Conservation (phyloP, 345 rosid genomes). For the Linum usitatissimum region DNA sequence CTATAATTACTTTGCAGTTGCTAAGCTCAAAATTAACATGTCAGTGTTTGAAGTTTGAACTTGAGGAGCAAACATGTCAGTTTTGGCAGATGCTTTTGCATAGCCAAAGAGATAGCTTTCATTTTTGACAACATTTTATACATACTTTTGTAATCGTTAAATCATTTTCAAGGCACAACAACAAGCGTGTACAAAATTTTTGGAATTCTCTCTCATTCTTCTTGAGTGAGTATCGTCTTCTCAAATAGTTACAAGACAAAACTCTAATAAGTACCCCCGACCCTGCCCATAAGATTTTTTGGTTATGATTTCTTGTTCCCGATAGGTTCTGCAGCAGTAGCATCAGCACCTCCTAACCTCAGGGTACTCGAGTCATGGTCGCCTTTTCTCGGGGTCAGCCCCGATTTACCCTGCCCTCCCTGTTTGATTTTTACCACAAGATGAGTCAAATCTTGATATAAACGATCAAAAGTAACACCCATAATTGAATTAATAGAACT, state of each 20-base stretch:
- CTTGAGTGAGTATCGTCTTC: background rate
- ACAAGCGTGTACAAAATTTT: background rate
- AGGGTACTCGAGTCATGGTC: conserved; percentile 31
- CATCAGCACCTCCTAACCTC: conserved; percentile 22
- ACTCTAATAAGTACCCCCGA: background rate
- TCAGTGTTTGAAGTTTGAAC: too few relatives aligned
- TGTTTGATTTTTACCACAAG: conserved; percentile 5
- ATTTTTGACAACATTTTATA: too few relatives aligned
- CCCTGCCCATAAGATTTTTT: background rate
- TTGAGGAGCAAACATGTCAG: too few relatives aligned
- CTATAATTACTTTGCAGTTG: too few relatives aligned
- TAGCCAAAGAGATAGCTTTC: too few relatives aligned
- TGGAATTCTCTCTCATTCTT: background rate
- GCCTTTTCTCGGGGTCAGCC: conserved; percentile 30
- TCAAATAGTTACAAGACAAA: background rate
- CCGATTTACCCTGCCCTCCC: conserved; percentile 36
- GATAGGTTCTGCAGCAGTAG: conserved; percentile 15
- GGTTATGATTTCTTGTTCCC: conserved; percentile 18
- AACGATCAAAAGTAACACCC: background rate
- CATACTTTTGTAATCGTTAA: too few relatives aligned
- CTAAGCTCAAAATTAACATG: too few relatives aligned
- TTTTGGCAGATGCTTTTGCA: too few relatives aligned
- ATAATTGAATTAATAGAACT: conserved; percentile 12
- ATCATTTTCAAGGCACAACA: background rate
- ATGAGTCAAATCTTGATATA: too few relatives aligned